Conservation (phyloP, 768 basidiomycete genomes). For the Suillus occidentalis region DNA sequence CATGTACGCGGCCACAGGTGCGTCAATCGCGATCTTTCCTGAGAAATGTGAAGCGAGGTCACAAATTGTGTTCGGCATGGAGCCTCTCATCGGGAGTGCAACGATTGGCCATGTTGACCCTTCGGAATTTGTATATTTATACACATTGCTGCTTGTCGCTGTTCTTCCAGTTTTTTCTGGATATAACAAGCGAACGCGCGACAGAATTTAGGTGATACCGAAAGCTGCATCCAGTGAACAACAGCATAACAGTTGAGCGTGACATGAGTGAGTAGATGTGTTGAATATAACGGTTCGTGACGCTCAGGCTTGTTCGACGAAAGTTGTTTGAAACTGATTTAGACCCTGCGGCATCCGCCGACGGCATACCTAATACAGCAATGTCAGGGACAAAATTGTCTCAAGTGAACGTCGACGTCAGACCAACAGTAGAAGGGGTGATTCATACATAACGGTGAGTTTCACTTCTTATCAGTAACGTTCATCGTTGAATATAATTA, state of each 20-base stretch:
- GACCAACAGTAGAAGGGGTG: not conserved
- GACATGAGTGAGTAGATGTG: not conserved
- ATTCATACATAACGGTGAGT: conserved; percentile 1
- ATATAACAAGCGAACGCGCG: not conserved
- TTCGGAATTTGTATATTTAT: not conserved
- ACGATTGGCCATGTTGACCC: not conserved
- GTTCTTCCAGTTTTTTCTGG: not conserved
- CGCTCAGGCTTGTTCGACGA: too few relatives aligned
- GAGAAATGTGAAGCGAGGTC: not conserved
- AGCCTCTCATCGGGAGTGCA: not conserved
- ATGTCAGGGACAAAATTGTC: not conserved
- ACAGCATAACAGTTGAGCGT: not conserved
- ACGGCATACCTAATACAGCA: not conserved
- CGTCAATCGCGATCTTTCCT: not conserved
- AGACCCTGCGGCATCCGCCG: not conserved
- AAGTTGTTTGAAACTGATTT: too few relatives aligned
- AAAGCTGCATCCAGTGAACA: not conserved
- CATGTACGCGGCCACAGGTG: not conserved
- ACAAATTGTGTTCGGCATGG: not conserved
- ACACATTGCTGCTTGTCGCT: not conserved
- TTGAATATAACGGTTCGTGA: too few relatives aligned
- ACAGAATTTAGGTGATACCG: not conserved
- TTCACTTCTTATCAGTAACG: not conserved
- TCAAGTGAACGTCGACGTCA: not conserved
- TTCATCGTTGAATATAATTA: not conserved